These are phyloP conservation scores for Nakazawaea populi DNA, from an alignment of 805 yeast species.

Conservation along the genomic window DNA sequence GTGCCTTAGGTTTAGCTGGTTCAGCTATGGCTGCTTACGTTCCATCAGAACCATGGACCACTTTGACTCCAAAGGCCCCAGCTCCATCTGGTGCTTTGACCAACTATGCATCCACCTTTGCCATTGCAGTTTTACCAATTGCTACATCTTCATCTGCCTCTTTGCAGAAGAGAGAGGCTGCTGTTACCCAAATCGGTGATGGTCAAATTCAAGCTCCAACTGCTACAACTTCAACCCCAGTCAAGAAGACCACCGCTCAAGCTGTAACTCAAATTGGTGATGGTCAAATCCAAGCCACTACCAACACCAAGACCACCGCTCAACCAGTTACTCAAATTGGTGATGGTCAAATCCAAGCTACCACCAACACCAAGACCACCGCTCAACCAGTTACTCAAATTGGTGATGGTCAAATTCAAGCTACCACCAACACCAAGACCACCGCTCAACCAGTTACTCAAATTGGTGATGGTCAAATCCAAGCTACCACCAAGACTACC, in stretches of 20 bases:
- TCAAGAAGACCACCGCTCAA: constrained; percentile 27
- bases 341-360: constrained; percentile 44
- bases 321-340: constrained; percentile 39
- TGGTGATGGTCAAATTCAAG: constrained; percentile 27
- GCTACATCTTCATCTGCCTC: constrained; percentile 30
- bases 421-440: constrained; percentile 20
- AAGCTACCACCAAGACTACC: constrained; percentile 19
- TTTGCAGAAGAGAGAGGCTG: constrained; percentile 28
- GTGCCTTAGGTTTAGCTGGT: constrained; percentile 39
- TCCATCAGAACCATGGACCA: constrained; percentile 65
- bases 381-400: constrained; percentile 35
- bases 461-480: constrained; percentile 41
- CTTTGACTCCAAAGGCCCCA: constrained; percentile 59
- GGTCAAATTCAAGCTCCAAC: constrained; percentile 55
- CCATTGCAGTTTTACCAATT: constrained; percentile 60
- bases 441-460: constrained; percentile 36
- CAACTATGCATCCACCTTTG: constrained; percentile 51
- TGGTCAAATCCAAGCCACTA: constrained; percentile 38
- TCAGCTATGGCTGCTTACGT: constrained; percentile 54
- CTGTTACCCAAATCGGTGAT: constrained; percentile 52
- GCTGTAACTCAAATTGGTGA: constrained; percentile 32
- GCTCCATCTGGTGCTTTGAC: constrained; percentile 49
- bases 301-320: constrained; percentile 26
- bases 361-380: constrained; percentile 11
- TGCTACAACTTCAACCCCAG: constrained; percentile 28